A percentile compares a stretch with the other conserved stretches of the same genome.
phyloP scores from a whole-genome alignment of 306 rosid genomes.

The Vicia villosa region DNA sequence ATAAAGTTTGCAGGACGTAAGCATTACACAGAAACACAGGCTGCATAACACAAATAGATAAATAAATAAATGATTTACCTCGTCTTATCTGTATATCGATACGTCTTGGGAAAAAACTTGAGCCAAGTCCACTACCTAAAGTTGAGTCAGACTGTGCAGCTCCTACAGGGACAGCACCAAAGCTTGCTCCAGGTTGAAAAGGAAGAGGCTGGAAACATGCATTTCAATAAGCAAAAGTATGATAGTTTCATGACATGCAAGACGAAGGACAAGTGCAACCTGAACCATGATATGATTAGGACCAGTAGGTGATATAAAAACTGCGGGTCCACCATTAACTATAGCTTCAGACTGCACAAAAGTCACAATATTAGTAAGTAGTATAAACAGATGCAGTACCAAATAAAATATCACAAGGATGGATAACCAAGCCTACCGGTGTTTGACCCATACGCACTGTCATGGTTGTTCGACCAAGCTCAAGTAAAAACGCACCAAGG shows the following conservation, averaged over 20 bases:
- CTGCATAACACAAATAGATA: conserved; percentile 3
- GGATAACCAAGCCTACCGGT: conserved; percentile 61
- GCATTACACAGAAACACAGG: conserved; percentile 19
- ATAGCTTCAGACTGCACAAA: conserved; percentile 86
- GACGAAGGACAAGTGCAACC: conserved; percentile 51
- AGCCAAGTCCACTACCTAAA: conserved; percentile 64
- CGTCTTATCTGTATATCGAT: conserved; percentile 95
- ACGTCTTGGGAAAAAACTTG: conserved; percentile 79
- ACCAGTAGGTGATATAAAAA: conserved; percentile 83
- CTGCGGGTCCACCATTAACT: conserved; percentile 97
- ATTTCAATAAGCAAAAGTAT: conserved; percentile 50
- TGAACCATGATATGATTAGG: conserved; percentile 99
- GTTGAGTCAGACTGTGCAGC: conserved; percentile 71
- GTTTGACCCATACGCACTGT: conserved; percentile 86
- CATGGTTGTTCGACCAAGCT: conserved; percentile 96
- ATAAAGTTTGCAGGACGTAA: conserved; percentile 25
- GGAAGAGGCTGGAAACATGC: conserved; percentile 82
- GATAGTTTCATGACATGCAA: conserved; percentile 30
- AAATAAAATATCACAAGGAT: conserved; percentile 38
- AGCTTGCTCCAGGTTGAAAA: conserved; percentile 70
- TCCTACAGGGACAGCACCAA: conserved; percentile 80
- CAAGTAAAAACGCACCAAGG: conserved; percentile 90
- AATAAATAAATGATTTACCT: conserved; percentile 51
- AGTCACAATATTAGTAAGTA: conserved; percentile 25
- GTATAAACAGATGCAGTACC: conserved; percentile 29